These are phyloP conservation scores for Colletotrichum abscissum DNA, from an alignment of 2,329 filamentous ascomycete genomes.

Conservation along the genomic window DNA sequence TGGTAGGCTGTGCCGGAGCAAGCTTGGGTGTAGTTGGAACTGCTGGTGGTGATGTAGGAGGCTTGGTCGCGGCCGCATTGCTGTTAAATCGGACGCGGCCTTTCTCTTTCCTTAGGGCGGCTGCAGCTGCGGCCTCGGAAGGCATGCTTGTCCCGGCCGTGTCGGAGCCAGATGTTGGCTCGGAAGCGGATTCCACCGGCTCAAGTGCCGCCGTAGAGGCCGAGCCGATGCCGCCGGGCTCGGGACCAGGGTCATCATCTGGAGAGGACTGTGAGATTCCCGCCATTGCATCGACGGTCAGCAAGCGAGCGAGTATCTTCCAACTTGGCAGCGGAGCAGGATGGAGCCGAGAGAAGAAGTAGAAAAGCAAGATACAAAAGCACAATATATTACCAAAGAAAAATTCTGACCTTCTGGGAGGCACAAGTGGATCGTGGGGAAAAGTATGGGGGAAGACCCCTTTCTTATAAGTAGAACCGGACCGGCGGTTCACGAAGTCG, in stretches of 20 bases:
- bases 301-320: not conserved
- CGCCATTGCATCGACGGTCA: constrained; percentile 36
- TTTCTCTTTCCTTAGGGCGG: constrained; percentile 53
- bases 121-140: constrained; percentile 35
- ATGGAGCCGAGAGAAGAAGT: not conserved
- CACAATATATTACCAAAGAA: constrained; percentile 11
- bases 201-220: constrained; percentile 8
- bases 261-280: constrained; percentile 23
- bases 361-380: not conserved
- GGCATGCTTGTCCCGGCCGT: not conserved
- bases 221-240: constrained; percentile 14
- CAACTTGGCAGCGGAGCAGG: constrained; percentile 7
- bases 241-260: constrained; percentile 35
- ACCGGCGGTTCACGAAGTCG: constrained; percentile 24
- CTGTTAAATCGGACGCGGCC: constrained; percentile 62
- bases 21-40: constrained; percentile 15
- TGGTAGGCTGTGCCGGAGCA: constrained; percentile 6
- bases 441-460: constrained; percentile 26
- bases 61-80: constrained; percentile 49
- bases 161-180: not conserved
- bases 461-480: constrained; percentile 32
- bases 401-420: constrained; percentile 13
- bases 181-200: constrained; percentile 7
- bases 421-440: constrained; percentile 26
- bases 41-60: constrained; percentile 36